phyloP scores from a whole-genome alignment of 176 grass and related monocot genomes.

The Oryza glaberrima region DNA sequence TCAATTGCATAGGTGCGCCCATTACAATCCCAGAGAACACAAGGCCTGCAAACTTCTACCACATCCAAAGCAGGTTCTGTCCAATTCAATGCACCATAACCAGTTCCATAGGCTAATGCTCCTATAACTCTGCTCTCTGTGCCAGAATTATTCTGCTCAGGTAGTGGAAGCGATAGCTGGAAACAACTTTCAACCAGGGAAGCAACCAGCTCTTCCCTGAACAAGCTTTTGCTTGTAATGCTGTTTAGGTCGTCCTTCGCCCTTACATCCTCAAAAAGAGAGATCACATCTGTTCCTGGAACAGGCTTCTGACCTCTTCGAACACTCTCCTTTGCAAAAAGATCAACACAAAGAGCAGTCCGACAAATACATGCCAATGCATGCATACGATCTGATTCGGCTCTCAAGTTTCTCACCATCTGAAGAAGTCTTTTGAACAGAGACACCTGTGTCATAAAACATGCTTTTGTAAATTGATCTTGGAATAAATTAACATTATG shows the following conservation, averaged over 20 bases:
- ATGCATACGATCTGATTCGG: conserved; percentile 97
- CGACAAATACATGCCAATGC: conserved; percentile 94
- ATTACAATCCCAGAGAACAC: conserved; percentile 96
- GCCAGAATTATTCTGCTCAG: conserved; percentile 93
- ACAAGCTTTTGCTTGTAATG: conserved; percentile 89
- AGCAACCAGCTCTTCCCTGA: conserved; percentile 94
- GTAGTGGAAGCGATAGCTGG: conserved; percentile 91
- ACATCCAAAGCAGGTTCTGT: conserved; percentile 96
- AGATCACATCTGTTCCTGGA: conserved; percentile 91
- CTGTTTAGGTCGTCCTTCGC: conserved; percentile 93
- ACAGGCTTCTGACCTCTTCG: conserved; percentile 95
- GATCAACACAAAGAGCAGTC: conserved; percentile 97
- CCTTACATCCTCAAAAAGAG: conserved; percentile 96
- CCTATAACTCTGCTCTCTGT: conserved; percentile 98
- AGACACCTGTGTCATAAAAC: conserved; percentile 66
- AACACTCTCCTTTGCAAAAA: conserved; percentile 98
- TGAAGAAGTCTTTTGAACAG: conserved; percentile 93
- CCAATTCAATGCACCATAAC: conserved; percentile 98
- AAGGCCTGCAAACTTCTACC: conserved; percentile 93
- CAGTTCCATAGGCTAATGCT: conserved; percentile 97
- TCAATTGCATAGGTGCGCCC: conserved; percentile 88
- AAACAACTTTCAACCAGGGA: conserved; percentile 98
- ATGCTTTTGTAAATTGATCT: conserved; percentile 30
- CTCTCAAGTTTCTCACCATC: conserved; percentile 97
- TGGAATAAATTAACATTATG: conserved; percentile 21